Evolutionary conservation across 2,329 filamentous ascomycete species (phyloP).

Genomic region (Teratosphaeria nubilosa): DNA sequence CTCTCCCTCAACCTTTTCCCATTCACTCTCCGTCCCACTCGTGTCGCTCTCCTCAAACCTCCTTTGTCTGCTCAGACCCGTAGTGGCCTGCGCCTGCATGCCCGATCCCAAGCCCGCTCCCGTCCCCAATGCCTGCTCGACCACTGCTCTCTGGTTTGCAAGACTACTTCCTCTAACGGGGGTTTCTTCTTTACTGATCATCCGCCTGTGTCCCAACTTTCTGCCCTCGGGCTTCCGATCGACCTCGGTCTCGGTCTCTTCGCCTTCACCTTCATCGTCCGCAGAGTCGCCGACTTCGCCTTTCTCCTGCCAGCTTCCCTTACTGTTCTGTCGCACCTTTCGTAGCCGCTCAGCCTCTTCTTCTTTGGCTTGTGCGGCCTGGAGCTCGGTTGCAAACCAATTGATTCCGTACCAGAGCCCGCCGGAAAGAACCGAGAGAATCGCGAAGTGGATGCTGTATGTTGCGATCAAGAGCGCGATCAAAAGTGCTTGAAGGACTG

Average conservation of each 20-base stretch:
- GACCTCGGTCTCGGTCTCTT: constrained; percentile 27
- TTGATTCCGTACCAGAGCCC: constrained; percentile 91
- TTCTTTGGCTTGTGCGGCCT: constrained; percentile 36
- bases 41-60: constrained; percentile 12
- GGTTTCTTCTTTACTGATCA: neutral
- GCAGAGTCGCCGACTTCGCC: constrained; percentile 19
- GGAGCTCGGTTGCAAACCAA: constrained; percentile 75
- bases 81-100: neutral
- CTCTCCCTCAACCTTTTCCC: constrained; percentile 82
- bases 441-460: constrained; percentile 76
- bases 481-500: constrained; percentile 70
- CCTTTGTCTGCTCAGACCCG: constrained; percentile 10
- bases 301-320: constrained; percentile 29
- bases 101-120: constrained; percentile 3
- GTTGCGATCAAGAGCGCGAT: constrained; percentile 67
- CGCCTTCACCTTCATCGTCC: constrained; percentile 40
- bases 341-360: constrained; percentile 40
- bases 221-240: constrained; percentile 8
- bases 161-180: neutral
- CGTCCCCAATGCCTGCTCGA: neutral
- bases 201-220: neutral
- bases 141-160: neutral
- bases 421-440: constrained; percentile 68
- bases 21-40: constrained; percentile 74
- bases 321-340: constrained; percentile 31